phyloP scores from a whole-genome alignment of 306 rosid genomes.

The Medicago arabica region DNA sequence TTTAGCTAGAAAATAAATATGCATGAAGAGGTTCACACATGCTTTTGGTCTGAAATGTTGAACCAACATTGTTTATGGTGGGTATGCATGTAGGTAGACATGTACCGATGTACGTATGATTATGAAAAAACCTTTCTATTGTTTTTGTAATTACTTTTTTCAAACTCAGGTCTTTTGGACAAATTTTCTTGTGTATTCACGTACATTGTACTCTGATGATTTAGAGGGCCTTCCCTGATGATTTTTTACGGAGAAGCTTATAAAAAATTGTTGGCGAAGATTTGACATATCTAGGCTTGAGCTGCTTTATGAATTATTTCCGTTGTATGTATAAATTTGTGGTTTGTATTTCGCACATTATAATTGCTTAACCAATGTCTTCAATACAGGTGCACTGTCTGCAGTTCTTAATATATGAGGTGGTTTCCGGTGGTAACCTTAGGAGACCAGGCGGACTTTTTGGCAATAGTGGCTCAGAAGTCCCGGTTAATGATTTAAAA shows the following conservation, averaged over 20 bases:
- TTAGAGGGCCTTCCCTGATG: neutral
- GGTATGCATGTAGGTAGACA: slow-evolving; percentile 30
- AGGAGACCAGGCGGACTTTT: slow-evolving; percentile 99
- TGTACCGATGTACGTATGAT: neutral
- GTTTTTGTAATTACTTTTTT: slow-evolving; percentile 3
- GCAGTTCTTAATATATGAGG: slow-evolving; percentile 96
- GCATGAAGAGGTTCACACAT: slow-evolving; percentile 6
- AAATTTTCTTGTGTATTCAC: slow-evolving; percentile 15
- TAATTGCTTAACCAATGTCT: slow-evolving; percentile 46
- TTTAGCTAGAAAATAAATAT: slow-evolving; percentile 26
- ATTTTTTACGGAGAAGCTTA: slow-evolving; percentile 30
- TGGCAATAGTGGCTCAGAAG: slow-evolving; percentile 94
- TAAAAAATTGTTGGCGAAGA: slow-evolving; percentile 24
- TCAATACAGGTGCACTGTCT: slow-evolving; percentile 86
- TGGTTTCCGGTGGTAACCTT: slow-evolving; percentile 98
- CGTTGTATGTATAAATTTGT: slow-evolving; percentile 12
- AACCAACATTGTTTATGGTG: slow-evolving; percentile 16
- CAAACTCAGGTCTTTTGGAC: slow-evolving; percentile 15
- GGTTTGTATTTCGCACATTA: slow-evolving; percentile 16
- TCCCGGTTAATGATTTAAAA: slow-evolving; percentile 89
- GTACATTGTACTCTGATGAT: neutral
- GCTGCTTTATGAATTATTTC: slow-evolving; percentile 34
- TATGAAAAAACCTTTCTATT: neutral
- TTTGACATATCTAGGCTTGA: slow-evolving; percentile 25
- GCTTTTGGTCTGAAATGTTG: slow-evolving; percentile 18